phyloP scores from a whole-genome alignment of 352 stramenopile species.

The Globisporangium acanthophoron region DNA sequence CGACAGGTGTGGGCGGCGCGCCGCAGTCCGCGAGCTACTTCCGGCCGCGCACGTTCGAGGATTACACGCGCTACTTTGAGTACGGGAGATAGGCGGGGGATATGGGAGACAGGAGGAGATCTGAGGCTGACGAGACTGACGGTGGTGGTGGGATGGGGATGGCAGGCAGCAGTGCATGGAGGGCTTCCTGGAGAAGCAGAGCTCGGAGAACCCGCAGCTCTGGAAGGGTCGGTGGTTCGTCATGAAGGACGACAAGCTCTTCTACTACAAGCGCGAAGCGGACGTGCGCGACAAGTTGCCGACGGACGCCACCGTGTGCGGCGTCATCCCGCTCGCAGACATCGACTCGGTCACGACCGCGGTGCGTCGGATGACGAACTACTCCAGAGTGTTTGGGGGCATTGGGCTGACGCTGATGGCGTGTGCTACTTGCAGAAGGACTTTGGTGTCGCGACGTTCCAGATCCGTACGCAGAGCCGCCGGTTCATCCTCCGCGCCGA shows the following conservation, averaged over 20 bases:
- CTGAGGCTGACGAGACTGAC: not conserved
- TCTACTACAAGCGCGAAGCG: constrained; percentile 67
- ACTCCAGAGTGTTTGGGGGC: no score
- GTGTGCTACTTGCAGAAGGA: constrained; percentile 48
- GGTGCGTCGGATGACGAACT: constrained; percentile 24
- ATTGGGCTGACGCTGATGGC: no score
- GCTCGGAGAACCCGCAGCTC: constrained; percentile 49
- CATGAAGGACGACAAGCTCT: constrained; percentile 80
- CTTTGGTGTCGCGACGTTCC: constrained; percentile 72
- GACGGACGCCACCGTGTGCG: constrained; percentile 53
- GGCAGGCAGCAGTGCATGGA: constrained; percentile 64
- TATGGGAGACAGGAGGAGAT: not conserved
- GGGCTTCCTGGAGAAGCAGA: constrained; percentile 82
- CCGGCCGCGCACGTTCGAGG: constrained; percentile 47
- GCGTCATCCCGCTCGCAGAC: constrained; percentile 73
- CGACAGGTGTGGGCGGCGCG: constrained; percentile 4
- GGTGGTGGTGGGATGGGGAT: not conserved
- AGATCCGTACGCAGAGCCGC: constrained; percentile 75
- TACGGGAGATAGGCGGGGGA: constrained; percentile 8
- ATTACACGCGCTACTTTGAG: constrained; percentile 62
- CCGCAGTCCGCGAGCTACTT: constrained; percentile 62
- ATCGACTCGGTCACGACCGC: constrained; percentile 83
- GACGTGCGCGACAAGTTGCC: constrained; percentile 57
- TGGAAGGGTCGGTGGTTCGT: constrained; percentile 86
- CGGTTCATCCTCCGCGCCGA: constrained; percentile 75